Conservation (phyloP, 441 rosid species). For the Eugenia klotzschiana region DNA sequence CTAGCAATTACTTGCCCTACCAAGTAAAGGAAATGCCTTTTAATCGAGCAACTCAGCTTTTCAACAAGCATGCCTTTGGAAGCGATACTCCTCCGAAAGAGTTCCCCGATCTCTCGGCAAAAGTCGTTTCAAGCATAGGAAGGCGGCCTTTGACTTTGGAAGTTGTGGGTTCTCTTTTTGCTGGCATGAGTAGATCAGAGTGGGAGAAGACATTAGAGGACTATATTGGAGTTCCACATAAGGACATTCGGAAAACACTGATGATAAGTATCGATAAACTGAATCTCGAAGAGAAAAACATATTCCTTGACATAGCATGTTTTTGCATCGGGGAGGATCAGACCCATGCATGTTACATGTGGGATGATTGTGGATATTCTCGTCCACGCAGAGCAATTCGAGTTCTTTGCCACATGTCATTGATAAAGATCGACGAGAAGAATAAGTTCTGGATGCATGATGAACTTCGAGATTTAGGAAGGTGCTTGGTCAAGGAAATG, state of each 20-base stretch:
- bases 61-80: neutral
- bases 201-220: neutral
- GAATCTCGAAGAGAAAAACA: accelerated
- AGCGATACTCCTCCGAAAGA: accelerated
- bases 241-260: accelerated
- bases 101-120: accelerated
- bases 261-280: neutral
- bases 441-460: neutral
- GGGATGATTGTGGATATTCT: neutral
- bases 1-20: neutral
- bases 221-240: accelerated
- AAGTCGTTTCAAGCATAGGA: neutral
- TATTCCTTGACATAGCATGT: neutral
- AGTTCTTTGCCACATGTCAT: neutral
- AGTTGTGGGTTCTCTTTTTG: neutral
- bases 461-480: too few relatives aligned
- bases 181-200: accelerated
- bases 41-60: neutral
- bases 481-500: too few relatives aligned
- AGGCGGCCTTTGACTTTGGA: neutral
- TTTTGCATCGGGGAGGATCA: neutral
- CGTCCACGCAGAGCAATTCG: accelerated
- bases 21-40: neutral
- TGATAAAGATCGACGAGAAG: neutral
- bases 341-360: accelerated